Conservation (phyloP, 768 basidiomycete species). For the Xerocomus brunneocitrinus region DNA sequence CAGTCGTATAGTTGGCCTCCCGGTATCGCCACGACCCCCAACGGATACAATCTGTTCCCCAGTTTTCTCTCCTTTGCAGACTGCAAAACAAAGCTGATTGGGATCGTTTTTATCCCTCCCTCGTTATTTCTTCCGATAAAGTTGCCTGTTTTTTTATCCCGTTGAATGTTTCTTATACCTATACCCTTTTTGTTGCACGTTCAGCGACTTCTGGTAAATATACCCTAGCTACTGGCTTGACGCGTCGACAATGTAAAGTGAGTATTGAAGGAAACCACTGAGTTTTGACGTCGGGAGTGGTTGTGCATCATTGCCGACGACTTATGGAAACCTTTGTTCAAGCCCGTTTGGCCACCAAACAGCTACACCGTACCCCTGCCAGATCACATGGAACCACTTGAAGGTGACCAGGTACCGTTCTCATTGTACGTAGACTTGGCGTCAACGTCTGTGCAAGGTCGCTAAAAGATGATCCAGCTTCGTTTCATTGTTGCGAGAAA, state of each 20-base stretch:
- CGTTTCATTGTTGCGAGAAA: slow-evolving; percentile 45
- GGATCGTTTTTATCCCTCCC: neutral
- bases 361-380: neutral
- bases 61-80: slow-evolving; percentile 18
- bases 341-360: too few relatives aligned
- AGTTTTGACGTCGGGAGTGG: too few relatives aligned
- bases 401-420: slow-evolving; percentile 32
- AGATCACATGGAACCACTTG: slow-evolving; percentile 10
- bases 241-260: neutral
- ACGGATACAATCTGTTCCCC: slow-evolving; percentile 12
- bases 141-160: slow-evolving; percentile 1
- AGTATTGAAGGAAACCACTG: neutral
- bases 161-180: slow-evolving; percentile 17
- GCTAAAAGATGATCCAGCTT: slow-evolving; percentile 35
- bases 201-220: slow-evolving; percentile 11
- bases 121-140: neutral
- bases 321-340: too few relatives aligned
- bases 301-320: too few relatives aligned
- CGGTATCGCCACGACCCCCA: slow-evolving; percentile 37
- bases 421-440: slow-evolving; percentile 36
- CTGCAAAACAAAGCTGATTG: slow-evolving; percentile 23
- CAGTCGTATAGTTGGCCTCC: slow-evolving; percentile 62
- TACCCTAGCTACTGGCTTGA: slow-evolving; percentile 16
- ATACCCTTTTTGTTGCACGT: slow-evolving; percentile 24
- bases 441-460: neutral